Evolutionary conservation across 2,329 filamentous ascomycete genomes (phyloP).

Genomic region (Cladosporium sp.): DNA sequence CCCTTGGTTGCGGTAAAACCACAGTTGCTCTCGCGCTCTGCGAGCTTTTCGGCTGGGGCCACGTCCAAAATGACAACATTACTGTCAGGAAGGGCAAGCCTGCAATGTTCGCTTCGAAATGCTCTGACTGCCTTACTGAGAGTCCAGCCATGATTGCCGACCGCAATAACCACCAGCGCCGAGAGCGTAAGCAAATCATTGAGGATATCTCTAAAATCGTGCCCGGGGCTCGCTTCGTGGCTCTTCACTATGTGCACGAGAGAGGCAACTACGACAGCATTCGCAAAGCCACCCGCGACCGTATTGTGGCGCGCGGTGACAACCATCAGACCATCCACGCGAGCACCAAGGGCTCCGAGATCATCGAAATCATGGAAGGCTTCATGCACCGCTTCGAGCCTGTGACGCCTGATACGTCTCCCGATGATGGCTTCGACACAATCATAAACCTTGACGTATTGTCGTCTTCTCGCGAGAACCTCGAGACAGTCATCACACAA

Average conservation of each 20-base stretch:
- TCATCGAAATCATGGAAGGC: conserved; percentile 88
- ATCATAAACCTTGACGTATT: conserved; percentile 81
- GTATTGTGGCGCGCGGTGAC: conserved; percentile 81
- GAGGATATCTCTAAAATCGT: conserved; percentile 65
- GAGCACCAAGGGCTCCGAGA: conserved; percentile 68
- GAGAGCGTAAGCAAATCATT: conserved; percentile 84
- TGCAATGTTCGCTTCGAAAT: conserved; percentile 68
- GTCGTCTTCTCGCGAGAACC: conserved; percentile 73
- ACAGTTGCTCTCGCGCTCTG: conserved; percentile 78
- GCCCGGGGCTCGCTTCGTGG: conserved; percentile 67
- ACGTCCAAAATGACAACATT: conserved; percentile 96
- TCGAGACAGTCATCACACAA: conserved; percentile 71
- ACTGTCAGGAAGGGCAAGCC: conserved; percentile 70
- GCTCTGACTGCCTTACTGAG: conserved; percentile 61
- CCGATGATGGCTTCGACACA: conserved; percentile 77
- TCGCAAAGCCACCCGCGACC: conserved; percentile 67
- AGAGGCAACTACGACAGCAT: conserved; percentile 66
- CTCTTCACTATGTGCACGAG: conserved; percentile 83
- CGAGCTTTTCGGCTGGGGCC: conserved; percentile 85
- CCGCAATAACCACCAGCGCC: conserved; percentile 86
- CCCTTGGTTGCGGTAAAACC: conserved; percentile 95
- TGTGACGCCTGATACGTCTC: conserved; percentile 60
- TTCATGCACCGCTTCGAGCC: conserved; percentile 85
- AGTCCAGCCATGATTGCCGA: conserved; percentile 80
- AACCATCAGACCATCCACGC: conserved; percentile 98